Conservation (phyloP, 179 eudicot species). For the Amaranthus tricolor region DNA sequence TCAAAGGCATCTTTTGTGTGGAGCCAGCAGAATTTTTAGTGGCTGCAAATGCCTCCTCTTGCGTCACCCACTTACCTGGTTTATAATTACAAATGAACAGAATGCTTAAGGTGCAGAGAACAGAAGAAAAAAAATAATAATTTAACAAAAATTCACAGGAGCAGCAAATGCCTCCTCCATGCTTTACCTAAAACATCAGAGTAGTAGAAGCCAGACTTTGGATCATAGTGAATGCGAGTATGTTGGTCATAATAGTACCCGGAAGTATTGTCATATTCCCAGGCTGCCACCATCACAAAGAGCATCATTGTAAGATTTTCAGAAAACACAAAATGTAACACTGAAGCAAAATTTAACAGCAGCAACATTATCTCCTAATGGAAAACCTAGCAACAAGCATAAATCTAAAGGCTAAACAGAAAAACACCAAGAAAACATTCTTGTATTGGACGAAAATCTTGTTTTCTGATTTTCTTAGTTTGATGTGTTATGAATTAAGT, state of each 20-base stretch:
- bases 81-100: constrained; percentile 5
- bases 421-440: neutral
- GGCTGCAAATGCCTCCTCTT: constrained; percentile 80
- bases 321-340: neutral
- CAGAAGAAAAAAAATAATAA: neutral
- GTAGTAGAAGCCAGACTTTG: constrained; percentile 90
- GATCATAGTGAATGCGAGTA: constrained; percentile 77
- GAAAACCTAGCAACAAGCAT: neutral
- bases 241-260: constrained; percentile 74
- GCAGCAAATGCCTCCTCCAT: neutral
- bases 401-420: neutral
- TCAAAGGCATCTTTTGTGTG: constrained; percentile 42
- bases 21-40: constrained; percentile 43
- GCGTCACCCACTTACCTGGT: constrained; percentile 95
- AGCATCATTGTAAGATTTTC: constrained; percentile 2
- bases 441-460: too few relatives aligned
- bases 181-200: constrained; percentile 75
- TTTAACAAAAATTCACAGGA: neutral
- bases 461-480: too few relatives aligned
- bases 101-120: neutral
- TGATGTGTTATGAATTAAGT: too few relatives aligned
- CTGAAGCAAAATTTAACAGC: neutral
- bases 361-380: neutral
- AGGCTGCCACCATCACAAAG: constrained; percentile 48
- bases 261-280: constrained; percentile 70